phyloP scores from a whole-genome alignment of 805 yeast genomes.

The Candida boleticola region DNA sequence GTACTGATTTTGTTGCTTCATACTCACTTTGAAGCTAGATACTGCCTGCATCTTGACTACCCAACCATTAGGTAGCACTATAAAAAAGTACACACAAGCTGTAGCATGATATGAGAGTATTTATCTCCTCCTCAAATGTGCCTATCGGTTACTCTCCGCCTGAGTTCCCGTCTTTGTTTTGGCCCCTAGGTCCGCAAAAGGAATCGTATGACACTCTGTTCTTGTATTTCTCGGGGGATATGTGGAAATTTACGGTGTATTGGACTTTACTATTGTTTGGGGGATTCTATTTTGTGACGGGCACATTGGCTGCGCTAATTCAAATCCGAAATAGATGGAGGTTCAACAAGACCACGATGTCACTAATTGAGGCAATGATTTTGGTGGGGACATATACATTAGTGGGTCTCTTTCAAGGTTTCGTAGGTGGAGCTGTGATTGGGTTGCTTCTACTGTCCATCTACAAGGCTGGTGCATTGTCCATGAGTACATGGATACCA shows the following conservation, averaged over 20 bases:
- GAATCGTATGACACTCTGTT: slow-evolving; percentile 47
- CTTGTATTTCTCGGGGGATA: slow-evolving; percentile 66
- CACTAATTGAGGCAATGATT: slow-evolving; percentile 26
- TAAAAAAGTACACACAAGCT: no score
- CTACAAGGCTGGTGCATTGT: slow-evolving; percentile 74
- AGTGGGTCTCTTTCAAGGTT: slow-evolving; percentile 62
- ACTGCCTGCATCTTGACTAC: no score
- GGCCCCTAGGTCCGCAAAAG: slow-evolving; percentile 55
- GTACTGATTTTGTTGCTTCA: no score
- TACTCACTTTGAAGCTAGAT: no score
- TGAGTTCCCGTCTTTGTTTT: slow-evolving; percentile 71
- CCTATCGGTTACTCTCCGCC: slow-evolving; percentile 87
- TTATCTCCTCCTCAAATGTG: slow-evolving; percentile 43
- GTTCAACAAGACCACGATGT: slow-evolving; percentile 7
- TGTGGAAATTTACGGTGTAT: slow-evolving; percentile 77
- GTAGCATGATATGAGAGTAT: slow-evolving; percentile 20
- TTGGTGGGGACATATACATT: slow-evolving; percentile 47
- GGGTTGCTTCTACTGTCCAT: slow-evolving; percentile 76
- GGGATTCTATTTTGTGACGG: slow-evolving; percentile 63
- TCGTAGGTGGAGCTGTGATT: slow-evolving; percentile 69
- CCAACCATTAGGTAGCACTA: no score
- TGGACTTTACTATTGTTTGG: slow-evolving; percentile 77
- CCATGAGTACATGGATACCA: slow-evolving; percentile 96
- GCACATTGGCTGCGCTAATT: slow-evolving; percentile 49
- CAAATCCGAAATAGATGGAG: slow-evolving; percentile 21